Evolutionary conservation across 176 grass and related monocot genomes (phyloP), one percentile per base, ranked within the genome.

Genomic region (Rhynchospora tenuis): DNA sequence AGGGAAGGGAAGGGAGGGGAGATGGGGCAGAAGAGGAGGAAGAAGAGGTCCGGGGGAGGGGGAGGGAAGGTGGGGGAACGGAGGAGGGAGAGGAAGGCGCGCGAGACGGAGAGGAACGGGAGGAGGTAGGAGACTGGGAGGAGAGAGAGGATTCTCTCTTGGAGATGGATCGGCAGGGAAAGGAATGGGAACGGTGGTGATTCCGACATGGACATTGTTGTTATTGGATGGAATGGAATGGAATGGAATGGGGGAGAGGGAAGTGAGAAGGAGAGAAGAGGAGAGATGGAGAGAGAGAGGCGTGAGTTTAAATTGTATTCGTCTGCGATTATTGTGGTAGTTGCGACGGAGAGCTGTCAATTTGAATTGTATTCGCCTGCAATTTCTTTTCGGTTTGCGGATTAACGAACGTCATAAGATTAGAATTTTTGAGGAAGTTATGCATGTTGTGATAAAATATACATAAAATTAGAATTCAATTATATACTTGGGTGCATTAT

Each of bases 31-130:
- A 73, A 85, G 23, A 85, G 71, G 33, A 83, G 81, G 31, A 83
- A 70, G 64, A 83, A 52, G 81, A 83, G 64, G 17, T 80, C 77
- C 9, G 46, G 54, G 16, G 83, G 50, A 75, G 68, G 68, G 13
- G 44, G n/a, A 3, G 55, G 68, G 68, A 60, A 77, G 55, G 45
- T 42, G 11, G 68, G 38, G 45, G 28, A 84, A 3, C 15, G 26
- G 50, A 70, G 26, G 64, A 74, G 42, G 66, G 68, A 85, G 44
- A 9, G 83, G 27, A 73, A 43, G 50, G 71, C 50, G 0, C 83
- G 50, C 9, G 50, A 60, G 22, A 85, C 24, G 16, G 71, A 22
- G 50, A 73, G 67, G 45, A 85, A 69, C 0, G 83, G 56, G 68
- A 85, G 42, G 66, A 74, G 67, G 19, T 31, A 17, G 23, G 83